Evolutionary conservation across 2,329 filamentous ascomycete genomes (phyloP), one percentile per base, ranked within the genome.

Genomic region (Fusarium mundagurra): DNA sequence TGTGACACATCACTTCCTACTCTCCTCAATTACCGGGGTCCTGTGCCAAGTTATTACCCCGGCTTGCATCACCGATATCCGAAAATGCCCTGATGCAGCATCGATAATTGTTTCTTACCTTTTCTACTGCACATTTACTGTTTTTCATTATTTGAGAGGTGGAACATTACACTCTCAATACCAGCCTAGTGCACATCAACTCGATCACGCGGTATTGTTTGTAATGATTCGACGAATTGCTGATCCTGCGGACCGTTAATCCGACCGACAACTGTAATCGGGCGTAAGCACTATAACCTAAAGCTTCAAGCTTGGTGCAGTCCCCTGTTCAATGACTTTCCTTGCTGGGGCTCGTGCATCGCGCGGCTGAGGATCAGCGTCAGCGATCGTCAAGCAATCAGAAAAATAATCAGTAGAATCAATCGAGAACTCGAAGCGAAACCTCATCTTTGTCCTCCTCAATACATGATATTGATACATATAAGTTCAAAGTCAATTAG

Each of bases 331-430:
- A 11, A 29, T 9, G 34, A 41, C 66, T 62, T 62, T 55, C 9
- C 66, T 47, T 29, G 11, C 43, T 62, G 17, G n/a, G 47, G 47
- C 22, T 22, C 2, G 18, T 54, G 47, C 58, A 22, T 34, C 24
- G 66, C 68, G 66, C 66, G 66, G 66, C 66, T 68, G 64, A 68
- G 64, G 38, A 33, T 43, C 64, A 44, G 39, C n/a, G 22, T 22
- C 11, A 36, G 17, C 20, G 29, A 68, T 48, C 29, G 13, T 12
- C 47, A 8, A 31, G 29, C 27, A 4, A 24, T 38, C 18, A 39
- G 24, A 12, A 8, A 8, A 31, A 33, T n/a, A 4, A 24, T 38
- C 18, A 39, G 24, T 16, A 8, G n/a, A 54, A 9, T 7, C 3
- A 5, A 24, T 1, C 5, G 3, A 38, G 18, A 38, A 18, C 18